phyloP scores from a whole-genome alignment of 495 filamentous ascomycete species.

The Hypoxylon subgilvum region DNA sequence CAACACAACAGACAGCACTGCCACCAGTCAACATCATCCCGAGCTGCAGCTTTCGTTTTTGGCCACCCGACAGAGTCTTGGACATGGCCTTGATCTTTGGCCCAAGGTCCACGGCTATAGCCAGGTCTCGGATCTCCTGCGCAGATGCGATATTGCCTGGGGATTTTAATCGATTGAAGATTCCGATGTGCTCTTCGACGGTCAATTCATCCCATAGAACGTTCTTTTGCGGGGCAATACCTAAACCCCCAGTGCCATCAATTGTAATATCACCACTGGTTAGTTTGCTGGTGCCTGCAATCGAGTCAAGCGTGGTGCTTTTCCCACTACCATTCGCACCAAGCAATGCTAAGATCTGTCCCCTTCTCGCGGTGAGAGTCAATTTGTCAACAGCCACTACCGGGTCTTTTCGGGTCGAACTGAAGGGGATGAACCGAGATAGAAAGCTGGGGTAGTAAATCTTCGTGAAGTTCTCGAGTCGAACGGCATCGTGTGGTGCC shows the following conservation, averaged over 20 bases:
- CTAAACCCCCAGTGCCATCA: constrained; percentile 74
- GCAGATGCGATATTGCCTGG: constrained; percentile 57
- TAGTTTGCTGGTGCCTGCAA: constrained; percentile 76
- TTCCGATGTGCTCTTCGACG: constrained; percentile 76
- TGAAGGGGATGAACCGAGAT: constrained; percentile 60
- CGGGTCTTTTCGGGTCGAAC: constrained; percentile 60
- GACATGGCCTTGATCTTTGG: constrained; percentile 70
- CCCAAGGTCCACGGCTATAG: constrained; percentile 70
- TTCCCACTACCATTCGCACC: constrained; percentile 90
- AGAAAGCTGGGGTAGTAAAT: constrained; percentile 71
- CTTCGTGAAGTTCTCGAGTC: constrained; percentile 73
- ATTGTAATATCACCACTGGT: constrained; percentile 74
- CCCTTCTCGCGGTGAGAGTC: constrained; percentile 67
- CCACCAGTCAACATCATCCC: constrained; percentile 94
- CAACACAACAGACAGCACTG: constrained; percentile 81
- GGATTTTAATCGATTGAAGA: constrained; percentile 80
- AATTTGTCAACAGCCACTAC: constrained; percentile 77
- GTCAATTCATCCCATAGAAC: constrained; percentile 87
- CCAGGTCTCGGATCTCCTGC: constrained; percentile 62
- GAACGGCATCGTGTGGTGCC: constrained; percentile 60
- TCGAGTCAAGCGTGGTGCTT: constrained; percentile 83
- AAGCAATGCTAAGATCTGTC: constrained; percentile 80
- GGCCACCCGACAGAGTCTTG: constrained; percentile 79
- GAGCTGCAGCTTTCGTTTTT: constrained; percentile 89
- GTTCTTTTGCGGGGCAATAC: constrained; percentile 88